Base-by-base conservation (phyloP, 176 grass and related monocot species). In the Oropetium thomaeum region DNA sequence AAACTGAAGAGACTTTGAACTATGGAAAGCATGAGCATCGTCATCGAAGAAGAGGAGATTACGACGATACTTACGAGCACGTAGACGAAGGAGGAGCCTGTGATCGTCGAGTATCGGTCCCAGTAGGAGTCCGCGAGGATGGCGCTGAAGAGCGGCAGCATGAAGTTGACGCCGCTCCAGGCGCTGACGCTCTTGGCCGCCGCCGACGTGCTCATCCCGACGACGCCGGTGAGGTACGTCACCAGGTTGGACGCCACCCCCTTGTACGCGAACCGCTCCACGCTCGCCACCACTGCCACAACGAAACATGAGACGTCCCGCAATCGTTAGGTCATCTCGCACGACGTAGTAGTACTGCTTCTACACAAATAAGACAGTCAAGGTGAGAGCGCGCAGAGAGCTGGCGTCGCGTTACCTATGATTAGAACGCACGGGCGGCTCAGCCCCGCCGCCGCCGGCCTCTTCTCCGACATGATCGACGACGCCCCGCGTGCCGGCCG, bases 201-300 rank as follows among this genome's bases (percentile, higher is more conserved):
- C 4, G 96, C 76, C 22, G 96, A 78, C 45, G 89, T 83, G 91
- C 84, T 99, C 89, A 95, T 99, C 64, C 79, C 73, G 23, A 95
- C 87, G 4, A 92, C 87, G 58, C 74, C 65, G 30, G 91, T 92
- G 28, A 99, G 87, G 76, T 95, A 95, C 6, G 84, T 95, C 71
- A 94, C 88, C 87, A 98, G 73, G 71, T 98, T 98, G 8, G 89
- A 98, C 41, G 89, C 78, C 84, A 98, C 79, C 13, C 96, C 96
- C 77, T 98, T 98, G 86, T 94, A 90, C 11, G 89, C 81, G 70
- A 98, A 94, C 74, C 96, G 80, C 68, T 93, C 88, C 74, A 87
- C 90, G 54, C 96, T 67, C 5, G 96, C 96, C 78, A 94, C 89
- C 86, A 82, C 96, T 98, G 81, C 84, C 71, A 26, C 9, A n/a